Evolutionary conservation across 805 yeast species (phyloP).

Genomic region (Candida oleophila): DNA sequence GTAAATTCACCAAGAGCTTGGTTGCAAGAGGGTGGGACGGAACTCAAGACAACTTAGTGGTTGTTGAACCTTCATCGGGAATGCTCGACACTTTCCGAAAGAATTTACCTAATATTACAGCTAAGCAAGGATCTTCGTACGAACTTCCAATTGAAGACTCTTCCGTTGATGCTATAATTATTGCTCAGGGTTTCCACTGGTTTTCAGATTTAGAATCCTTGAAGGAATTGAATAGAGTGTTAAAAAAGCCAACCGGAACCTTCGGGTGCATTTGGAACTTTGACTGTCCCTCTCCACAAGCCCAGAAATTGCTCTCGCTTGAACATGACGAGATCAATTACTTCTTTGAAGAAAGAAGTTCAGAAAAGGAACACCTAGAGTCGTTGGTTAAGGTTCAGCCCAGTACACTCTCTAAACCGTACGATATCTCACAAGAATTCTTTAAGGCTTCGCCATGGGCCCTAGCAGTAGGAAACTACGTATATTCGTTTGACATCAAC

Average conservation of each 20-base stretch:
- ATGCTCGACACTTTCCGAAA: conserved; percentile 49
- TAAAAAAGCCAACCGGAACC: conserved; percentile 43
- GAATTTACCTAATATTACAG: conserved; percentile 45
- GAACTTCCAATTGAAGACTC: conserved; percentile 44
- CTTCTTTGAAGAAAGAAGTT: conserved; percentile 1
- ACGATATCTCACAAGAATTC: conserved; percentile 9
- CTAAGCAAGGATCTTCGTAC: conserved; percentile 43
- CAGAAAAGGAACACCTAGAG: conserved; percentile 1
- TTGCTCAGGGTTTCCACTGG: conserved; percentile 71
- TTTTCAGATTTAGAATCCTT: conserved; percentile 51
- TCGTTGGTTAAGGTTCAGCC: neutral
- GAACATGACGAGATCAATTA: conserved; percentile 1
- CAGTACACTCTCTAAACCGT: conserved; percentile 3
- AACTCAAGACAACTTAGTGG: conserved; percentile 27
- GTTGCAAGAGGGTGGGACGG: conserved; percentile 34
- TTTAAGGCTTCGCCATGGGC: conserved; percentile 36
- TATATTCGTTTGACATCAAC: conserved; percentile 34
- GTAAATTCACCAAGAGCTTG: conserved; percentile 55
- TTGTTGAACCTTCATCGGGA: conserved; percentile 58
- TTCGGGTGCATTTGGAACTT: conserved; percentile 62
- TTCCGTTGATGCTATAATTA: conserved; percentile 48
- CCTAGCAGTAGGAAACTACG: conserved; percentile 27
- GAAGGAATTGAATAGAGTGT: conserved; percentile 49
- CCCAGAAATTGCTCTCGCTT: neutral
- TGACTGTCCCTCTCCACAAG: conserved; percentile 27